phyloP scores from a whole-genome alignment of 2,329 filamentous ascomycete genomes.

The Simplicillium aogashimaense region DNA sequence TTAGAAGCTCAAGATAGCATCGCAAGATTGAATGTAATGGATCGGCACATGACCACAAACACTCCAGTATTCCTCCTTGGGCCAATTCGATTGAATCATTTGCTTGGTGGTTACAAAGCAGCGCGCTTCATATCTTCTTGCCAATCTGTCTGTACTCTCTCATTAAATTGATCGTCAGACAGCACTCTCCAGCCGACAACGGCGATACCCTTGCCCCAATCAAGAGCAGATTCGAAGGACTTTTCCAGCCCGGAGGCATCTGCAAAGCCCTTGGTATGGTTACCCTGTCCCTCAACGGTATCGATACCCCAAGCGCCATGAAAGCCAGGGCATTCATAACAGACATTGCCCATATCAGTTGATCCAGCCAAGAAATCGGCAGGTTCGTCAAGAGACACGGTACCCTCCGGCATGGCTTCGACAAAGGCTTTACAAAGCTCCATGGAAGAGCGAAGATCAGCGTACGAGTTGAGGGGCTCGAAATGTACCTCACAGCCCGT shows the following conservation, averaged over 20 bases:
- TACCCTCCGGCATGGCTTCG: slow-evolving; percentile 24
- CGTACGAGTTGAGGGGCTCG: slow-evolving; percentile 21
- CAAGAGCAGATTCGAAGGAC: slow-evolving; percentile 22
- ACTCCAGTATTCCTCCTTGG: no score
- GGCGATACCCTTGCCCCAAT: slow-evolving; percentile 30
- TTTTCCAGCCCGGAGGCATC: slow-evolving; percentile 25
- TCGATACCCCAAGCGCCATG: slow-evolving; percentile 35
- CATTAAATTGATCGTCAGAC: slow-evolving; percentile 19
- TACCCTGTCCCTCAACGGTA: slow-evolving; percentile 16
- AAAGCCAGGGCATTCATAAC: slow-evolving; percentile 31
- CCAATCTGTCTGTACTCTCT: slow-evolving; percentile 13
- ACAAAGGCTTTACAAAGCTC: slow-evolving; percentile 28
- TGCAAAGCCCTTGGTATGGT: slow-evolving; percentile 26
- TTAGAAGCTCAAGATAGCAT: no score
- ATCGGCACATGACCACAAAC: no score
- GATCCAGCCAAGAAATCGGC: slow-evolving; percentile 21
- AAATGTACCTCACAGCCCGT: slow-evolving; percentile 13
- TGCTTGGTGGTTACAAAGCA: neutral
- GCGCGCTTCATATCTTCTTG: slow-evolving; percentile 22
- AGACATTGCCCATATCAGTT: slow-evolving; percentile 39
- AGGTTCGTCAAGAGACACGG: slow-evolving; percentile 22
- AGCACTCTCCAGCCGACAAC: slow-evolving; percentile 16
- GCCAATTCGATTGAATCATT: neutral
- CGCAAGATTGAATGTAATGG: no score
- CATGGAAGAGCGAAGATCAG: slow-evolving; percentile 31